These are phyloP conservation scores for Eutrema heterophyllum DNA, from an alignment of 345 rosid species.

Conservation along the genomic window DNA sequence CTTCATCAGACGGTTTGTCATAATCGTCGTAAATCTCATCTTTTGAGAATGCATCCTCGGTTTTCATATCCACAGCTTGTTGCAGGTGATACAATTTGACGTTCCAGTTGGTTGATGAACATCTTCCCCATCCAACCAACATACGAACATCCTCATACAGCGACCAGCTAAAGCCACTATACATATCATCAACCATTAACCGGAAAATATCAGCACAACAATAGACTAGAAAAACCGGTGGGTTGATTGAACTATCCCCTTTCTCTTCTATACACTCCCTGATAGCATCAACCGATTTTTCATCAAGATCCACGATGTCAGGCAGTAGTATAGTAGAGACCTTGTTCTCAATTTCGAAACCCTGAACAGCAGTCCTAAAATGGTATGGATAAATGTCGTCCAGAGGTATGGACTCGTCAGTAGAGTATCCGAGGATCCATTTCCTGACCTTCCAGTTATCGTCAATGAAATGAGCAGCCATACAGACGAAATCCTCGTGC, in stretches of 20 bases:
- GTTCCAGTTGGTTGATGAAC: neutral
- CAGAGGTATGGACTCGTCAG: neutral
- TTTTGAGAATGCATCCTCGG: constrained; percentile 19
- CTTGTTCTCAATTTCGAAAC: constrained; percentile 12
- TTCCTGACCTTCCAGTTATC: constrained; percentile 17
- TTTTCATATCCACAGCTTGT: constrained; percentile 4
- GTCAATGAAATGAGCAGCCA: constrained; percentile 26
- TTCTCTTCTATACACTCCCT: neutral
- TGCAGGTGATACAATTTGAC: neutral
- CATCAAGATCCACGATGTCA: neutral
- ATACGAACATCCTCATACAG: constrained; percentile 14
- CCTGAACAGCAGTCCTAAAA: constrained; percentile 2
- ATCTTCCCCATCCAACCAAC: constrained; percentile 19
- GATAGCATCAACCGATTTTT: constrained; percentile 1
- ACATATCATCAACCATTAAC: constrained; percentile 11
- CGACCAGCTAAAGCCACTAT: neutral
- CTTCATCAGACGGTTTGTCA: constrained; percentile 23
- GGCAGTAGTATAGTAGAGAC: constrained; percentile 13
- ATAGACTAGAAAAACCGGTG: neutral
- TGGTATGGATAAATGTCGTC: neutral
- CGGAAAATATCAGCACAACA: constrained; percentile 25
- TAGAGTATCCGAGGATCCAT: constrained; percentile 9
- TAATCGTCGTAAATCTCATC: constrained; percentile 12
- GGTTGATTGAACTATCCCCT: neutral
- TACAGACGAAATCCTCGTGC: constrained; percentile 9